phyloP scores from a whole-genome alignment of 495 filamentous ascomycete species.

The Haplographium delicatum region DNA sequence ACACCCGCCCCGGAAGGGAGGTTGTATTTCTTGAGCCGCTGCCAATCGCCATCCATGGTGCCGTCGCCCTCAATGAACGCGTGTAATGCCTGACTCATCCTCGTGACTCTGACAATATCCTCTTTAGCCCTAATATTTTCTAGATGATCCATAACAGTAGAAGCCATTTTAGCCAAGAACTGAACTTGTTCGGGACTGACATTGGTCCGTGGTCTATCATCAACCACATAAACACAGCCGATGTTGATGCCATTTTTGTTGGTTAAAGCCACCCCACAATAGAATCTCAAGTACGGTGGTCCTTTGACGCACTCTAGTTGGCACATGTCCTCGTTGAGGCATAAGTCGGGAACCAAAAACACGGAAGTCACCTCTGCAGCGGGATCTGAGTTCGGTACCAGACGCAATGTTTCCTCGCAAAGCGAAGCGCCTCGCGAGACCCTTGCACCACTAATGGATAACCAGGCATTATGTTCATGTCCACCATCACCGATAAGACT shows the following conservation, averaged over 20 bases:
- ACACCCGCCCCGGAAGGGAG: conserved; percentile 10
- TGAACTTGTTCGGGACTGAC: conserved; percentile 28
- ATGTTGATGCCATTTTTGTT: conserved; percentile 30
- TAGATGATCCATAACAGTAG: conserved; percentile 38
- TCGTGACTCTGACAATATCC: conserved; percentile 29
- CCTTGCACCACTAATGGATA: conserved; percentile 12
- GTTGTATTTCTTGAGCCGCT: conserved; percentile 14
- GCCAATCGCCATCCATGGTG: conserved; percentile 15
- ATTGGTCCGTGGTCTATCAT: conserved; percentile 27
- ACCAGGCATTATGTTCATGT: conserved; percentile 3
- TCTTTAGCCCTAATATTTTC: conserved; percentile 31
- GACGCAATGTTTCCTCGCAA: conserved; percentile 9
- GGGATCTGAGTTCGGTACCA: conserved; percentile 11
- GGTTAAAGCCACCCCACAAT: conserved; percentile 32
- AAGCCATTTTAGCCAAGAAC: conserved; percentile 35
- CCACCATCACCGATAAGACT: conserved; percentile 30
- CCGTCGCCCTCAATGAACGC: conserved; percentile 30
- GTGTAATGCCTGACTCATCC: conserved; percentile 31
- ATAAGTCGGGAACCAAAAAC: conserved; percentile 30
- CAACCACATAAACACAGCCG: conserved; percentile 32
- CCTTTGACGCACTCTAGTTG: conserved; percentile 25
- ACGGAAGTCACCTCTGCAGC: conserved; percentile 8
- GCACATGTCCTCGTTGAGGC: conserved; percentile 28
- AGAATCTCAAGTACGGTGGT: conserved; percentile 27
- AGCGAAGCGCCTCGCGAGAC: conserved; percentile 3